These are phyloP conservation scores for Ogataea sp. DNA, from an alignment of 805 yeast species.

Conservation along the genomic window DNA sequence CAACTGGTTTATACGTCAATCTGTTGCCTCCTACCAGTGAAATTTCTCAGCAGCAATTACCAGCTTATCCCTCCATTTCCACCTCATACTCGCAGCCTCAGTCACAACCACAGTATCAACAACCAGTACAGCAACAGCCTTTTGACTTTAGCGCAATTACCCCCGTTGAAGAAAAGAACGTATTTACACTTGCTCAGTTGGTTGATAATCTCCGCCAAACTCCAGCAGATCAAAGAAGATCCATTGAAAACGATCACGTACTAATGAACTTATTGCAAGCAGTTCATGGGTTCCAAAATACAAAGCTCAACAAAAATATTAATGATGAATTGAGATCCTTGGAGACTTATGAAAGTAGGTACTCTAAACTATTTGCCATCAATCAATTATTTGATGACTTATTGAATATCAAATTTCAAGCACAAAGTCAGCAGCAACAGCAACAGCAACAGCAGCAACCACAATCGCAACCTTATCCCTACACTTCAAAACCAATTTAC, in stretches of 20 bases:
- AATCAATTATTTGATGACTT: conserved; percentile 69
- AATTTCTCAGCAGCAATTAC: background rate
- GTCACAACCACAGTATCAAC: conserved; percentile 5
- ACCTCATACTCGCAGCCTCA: too few species aligned
- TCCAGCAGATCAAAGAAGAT: conserved; percentile 25
- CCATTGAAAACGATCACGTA: conserved; percentile 35
- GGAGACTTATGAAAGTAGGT: conserved; percentile 62
- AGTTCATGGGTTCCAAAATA: conserved; percentile 48
- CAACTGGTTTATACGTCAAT: conserved; percentile 8
- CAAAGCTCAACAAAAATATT: conserved; percentile 58
- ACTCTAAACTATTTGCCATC: conserved; percentile 69
- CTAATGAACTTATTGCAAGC: conserved; percentile 52
- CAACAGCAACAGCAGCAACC: background rate
- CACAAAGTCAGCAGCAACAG: conserved; percentile 12
- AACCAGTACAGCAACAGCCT: conserved; percentile 4
- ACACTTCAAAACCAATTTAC: background rate
- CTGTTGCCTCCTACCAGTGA: conserved; percentile 3
- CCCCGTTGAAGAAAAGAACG: conserved; percentile 58
- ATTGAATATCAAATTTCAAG: conserved; percentile 45
- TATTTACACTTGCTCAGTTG: conserved; percentile 61
- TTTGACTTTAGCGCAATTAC: conserved; percentile 31
- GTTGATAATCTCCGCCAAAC: conserved; percentile 44
- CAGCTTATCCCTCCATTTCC: background rate
- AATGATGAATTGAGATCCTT: conserved; percentile 52
- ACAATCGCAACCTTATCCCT: background rate